phyloP scores from a whole-genome alignment of 352 stramenopile species.

The Phytophthora nicotianae region DNA sequence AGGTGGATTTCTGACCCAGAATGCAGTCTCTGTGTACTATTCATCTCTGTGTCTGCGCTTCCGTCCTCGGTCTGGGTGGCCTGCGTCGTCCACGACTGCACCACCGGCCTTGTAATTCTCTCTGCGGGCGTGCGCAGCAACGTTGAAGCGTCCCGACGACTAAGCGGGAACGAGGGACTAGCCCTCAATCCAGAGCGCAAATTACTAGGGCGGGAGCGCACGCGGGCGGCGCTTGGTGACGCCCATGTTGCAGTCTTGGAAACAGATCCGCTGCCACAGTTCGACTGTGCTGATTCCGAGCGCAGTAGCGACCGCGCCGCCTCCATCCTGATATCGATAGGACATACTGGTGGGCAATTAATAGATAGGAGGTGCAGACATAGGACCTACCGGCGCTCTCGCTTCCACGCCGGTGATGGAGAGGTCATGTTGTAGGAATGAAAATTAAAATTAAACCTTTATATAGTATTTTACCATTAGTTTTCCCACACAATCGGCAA shows the following conservation, averaged over 20 bases:
- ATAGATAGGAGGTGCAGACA: background rate
- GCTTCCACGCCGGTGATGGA: constrained; percentile 19
- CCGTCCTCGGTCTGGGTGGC: constrained; percentile 33
- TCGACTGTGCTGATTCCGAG: constrained; percentile 20
- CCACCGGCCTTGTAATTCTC: background rate
- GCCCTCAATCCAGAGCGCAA: constrained; percentile 39
- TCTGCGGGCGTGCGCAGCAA: constrained; percentile 10
- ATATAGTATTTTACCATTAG: too few species aligned
- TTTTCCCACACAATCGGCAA: too few species aligned
- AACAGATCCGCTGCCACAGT: background rate
- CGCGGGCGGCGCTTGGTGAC: constrained; percentile 44
- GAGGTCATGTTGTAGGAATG: background rate
- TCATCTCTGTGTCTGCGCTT: background rate
- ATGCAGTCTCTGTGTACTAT: background rate
- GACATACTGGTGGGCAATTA: background rate
- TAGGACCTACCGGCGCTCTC: constrained; percentile 23
- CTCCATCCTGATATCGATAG: constrained; percentile 36
- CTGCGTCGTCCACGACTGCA: constrained; percentile 29
- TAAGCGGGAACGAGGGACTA: constrained; percentile 44
- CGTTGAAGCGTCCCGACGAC: constrained; percentile 16
- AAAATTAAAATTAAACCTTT: too few species aligned
- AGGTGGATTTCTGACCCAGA: constrained; percentile 22
- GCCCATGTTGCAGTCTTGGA: constrained; percentile 32
- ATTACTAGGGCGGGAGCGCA: constrained; percentile 52
- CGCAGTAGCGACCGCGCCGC: constrained; percentile 30